Percentiles rank a stretch among this genome's conserved stretches.
Evolutionary conservation across 2,329 filamentous ascomycete genomes (phyloP).

Genomic region (Cytospora paraplurivora): DNA sequence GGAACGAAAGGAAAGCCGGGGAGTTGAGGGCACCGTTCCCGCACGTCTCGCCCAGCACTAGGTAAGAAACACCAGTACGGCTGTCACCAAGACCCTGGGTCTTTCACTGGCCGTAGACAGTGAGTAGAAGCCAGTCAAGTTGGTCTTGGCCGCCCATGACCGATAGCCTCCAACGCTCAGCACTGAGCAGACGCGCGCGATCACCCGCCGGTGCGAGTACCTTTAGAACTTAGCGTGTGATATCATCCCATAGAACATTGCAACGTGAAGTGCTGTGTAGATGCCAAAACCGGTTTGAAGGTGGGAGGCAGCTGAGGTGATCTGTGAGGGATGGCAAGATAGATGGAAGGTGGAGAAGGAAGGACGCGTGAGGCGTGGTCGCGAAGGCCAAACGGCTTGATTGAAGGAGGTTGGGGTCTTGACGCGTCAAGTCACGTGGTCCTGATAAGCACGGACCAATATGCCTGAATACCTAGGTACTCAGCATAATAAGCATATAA

Average conservation of each 20-base stretch:
- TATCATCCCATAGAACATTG: conserved; percentile 4
- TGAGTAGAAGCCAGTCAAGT: conserved; percentile 17
- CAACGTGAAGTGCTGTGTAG: background rate
- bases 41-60: conserved; percentile 23
- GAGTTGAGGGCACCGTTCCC: conserved; percentile 21
- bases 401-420: conserved; percentile 18
- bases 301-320: background rate
- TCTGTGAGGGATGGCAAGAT: background rate
- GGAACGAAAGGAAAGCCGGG: conserved; percentile 3
- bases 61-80: conserved; percentile 15
- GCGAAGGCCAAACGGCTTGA: background rate
- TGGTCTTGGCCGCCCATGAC: conserved; percentile 21
- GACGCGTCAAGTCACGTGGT: conserved; percentile 3
- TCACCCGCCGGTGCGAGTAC: conserved; percentile 25
- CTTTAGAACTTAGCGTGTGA: conserved; percentile 18
- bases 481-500: background rate
- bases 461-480: background rate
- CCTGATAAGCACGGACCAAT: background rate
- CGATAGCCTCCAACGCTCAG: conserved; percentile 14
- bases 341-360: background rate
- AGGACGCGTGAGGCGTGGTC: background rate
- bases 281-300: background rate
- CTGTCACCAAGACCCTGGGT: conserved; percentile 21
- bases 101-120: conserved; percentile 17
- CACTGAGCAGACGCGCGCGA: conserved; percentile 21